Conservation (phyloP, 2,329 filamentous ascomycete species). For the Fusarium verticillioides region DNA sequence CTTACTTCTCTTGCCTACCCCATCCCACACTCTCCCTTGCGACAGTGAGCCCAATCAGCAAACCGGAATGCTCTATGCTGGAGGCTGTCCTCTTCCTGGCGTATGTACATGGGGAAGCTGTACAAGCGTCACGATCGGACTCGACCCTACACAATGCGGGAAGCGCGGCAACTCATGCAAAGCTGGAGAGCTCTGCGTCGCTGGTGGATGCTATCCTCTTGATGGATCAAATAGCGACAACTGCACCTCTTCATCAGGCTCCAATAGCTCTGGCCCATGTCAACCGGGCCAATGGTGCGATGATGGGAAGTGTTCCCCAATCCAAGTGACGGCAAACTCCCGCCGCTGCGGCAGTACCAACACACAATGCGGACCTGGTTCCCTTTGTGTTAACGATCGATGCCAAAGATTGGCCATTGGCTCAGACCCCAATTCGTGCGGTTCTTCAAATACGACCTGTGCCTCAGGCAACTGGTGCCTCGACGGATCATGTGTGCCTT, state of each 20-base stretch:
- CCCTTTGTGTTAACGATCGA: conserved; percentile 28
- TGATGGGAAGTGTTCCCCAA: conserved; percentile 20
- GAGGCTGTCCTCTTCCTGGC: conserved; percentile 27
- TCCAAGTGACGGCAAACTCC: conserved; percentile 22
- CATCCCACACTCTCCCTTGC: not conserved
- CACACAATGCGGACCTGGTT: conserved; percentile 12
- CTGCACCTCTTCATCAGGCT: not conserved
- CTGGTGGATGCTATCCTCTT: conserved; percentile 23
- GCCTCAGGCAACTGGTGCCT: conserved; percentile 36
- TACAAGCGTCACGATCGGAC: conserved; percentile 30
- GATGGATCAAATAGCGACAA: not conserved
- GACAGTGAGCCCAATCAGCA: not conserved
- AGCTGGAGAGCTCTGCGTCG: conserved; percentile 32
- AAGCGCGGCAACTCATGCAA: conserved; percentile 21
- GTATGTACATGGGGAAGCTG: conserved; percentile 33
- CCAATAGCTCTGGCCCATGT: conserved; percentile 4
- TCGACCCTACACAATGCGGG: conserved; percentile 26
- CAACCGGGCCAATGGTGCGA: conserved; percentile 33
- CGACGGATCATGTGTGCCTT: conserved; percentile 27
- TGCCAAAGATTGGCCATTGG: conserved; percentile 33
- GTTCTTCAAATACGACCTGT: conserved; percentile 15
- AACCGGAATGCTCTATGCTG: conserved; percentile 16
- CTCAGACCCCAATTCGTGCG: conserved; percentile 26
- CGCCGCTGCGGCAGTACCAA: conserved; percentile 11
- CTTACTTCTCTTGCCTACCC: not conserved